Percentiles rank a stretch among this genome's conserved stretches.
Evolutionary conservation across 345 rosid genomes (phyloP).

Genomic region (Ceriops zippeliana): DNA sequence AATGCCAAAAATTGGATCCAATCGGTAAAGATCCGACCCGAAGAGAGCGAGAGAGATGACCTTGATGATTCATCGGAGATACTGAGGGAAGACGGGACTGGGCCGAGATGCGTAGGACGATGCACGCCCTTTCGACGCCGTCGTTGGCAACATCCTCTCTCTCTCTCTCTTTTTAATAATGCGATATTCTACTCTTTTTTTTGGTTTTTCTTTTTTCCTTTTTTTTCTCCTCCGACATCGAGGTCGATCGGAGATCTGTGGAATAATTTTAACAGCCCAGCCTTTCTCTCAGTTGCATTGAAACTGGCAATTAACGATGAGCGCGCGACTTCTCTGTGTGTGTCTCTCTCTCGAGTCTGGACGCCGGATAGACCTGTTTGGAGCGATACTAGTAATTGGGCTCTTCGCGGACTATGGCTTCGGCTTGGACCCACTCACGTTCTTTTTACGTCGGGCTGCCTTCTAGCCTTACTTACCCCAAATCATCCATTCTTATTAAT

Average conservation of each 20-base stretch:
- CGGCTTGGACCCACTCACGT: too few species aligned
- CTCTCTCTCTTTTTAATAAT: background rate
- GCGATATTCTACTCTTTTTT: background rate
- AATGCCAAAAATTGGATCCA: background rate
- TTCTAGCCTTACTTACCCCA: too few species aligned
- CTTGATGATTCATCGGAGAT: constrained; percentile 93
- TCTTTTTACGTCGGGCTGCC: too few species aligned
- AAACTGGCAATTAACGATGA: background rate
- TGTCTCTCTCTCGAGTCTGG: background rate
- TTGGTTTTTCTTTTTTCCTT: background rate
- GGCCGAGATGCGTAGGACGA: constrained; percentile 67
- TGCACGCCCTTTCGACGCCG: constrained; percentile 53
- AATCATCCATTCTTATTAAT: too few species aligned
- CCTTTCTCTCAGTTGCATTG: background rate
- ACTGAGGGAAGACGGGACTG: constrained; percentile 62
- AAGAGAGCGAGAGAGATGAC: constrained; percentile 25
- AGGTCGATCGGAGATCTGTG: background rate
- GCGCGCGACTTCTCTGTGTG: background rate
- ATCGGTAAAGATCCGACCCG: constrained; percentile 27
- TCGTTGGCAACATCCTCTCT: constrained; percentile 65
- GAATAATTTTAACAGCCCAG: background rate
- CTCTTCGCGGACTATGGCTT: too few species aligned
- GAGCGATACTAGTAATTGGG: too few species aligned
- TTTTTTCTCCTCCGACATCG: background rate
- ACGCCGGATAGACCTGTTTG: background rate